Percentiles rank a stretch among this genome's conserved stretches.
phyloP scores from a whole-genome alignment of 2,329 filamentous ascomycete species.

The Orbilia quercus region DNA sequence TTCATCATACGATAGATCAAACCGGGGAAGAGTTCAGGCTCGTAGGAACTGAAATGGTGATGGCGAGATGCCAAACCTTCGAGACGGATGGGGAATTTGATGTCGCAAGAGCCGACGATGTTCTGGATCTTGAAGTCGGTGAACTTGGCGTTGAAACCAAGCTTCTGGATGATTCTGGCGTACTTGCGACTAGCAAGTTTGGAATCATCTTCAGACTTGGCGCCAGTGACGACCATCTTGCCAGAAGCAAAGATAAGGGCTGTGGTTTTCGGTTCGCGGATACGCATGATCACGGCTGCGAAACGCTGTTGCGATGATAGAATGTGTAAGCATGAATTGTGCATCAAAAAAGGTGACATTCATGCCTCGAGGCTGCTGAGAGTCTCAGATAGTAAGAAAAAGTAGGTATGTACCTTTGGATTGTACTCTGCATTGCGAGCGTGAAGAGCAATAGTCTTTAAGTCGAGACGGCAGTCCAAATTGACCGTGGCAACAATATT shows the following conservation, averaged over 20 bases:
- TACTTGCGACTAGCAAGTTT: conserved; percentile 98
- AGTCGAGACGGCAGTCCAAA: conserved; percentile 93
- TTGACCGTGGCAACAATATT: conserved; percentile 99
- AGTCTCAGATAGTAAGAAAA: conserved; percentile 62
- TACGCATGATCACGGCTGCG: conserved; percentile 99
- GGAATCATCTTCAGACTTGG: conserved; percentile 96
- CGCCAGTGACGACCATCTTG: conserved; percentile 99
- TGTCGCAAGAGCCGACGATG: conserved; percentile 97
- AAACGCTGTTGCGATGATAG: conserved; percentile 78
- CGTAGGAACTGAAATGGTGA: conserved; percentile 99
- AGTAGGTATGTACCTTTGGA: conserved; percentile 79
- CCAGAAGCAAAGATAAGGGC: conserved; percentile 97
- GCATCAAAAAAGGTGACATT: conserved; percentile 56
- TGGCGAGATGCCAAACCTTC: conserved; percentile 96
- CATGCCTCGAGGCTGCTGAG: conserved; percentile 54
- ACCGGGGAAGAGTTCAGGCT: conserved; percentile 97
- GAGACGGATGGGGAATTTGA: conserved; percentile 98
- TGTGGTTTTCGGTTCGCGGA: conserved; percentile 98
- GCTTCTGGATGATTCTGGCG: conserved; percentile 98
- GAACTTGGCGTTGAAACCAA: conserved; percentile 99
- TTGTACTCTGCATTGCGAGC: conserved; percentile 99
- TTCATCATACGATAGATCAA: conserved; percentile 99
- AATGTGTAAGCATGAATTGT: conserved; percentile 61
- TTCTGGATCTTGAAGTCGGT: conserved; percentile 99
- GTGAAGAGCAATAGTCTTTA: conserved; percentile 98